phyloP scores from a whole-genome alignment of 768 basidiomycete genomes.

The Daedaleopsis nitida region DNA sequence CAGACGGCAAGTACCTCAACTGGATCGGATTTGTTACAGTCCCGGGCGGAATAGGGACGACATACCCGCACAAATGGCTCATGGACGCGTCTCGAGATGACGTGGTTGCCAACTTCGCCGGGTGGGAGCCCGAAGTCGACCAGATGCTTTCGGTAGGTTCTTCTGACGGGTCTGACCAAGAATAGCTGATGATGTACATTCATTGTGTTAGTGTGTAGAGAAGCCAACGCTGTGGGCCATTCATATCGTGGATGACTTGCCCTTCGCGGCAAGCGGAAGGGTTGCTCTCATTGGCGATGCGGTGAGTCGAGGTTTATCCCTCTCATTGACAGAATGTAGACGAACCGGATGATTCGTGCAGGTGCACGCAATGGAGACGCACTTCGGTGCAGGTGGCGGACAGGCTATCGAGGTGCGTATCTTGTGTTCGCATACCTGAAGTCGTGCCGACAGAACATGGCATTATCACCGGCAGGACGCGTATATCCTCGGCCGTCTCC shows the following conservation, averaged over 20 bases:
- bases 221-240: slow-evolving; percentile 29
- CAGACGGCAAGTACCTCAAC: slow-evolving; percentile 28
- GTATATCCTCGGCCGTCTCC: slow-evolving; percentile 27
- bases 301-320: slow-evolving; percentile 2
- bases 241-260: slow-evolving; percentile 28
- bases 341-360: slow-evolving; percentile 1
- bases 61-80: slow-evolving; percentile 28
- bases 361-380: slow-evolving; percentile 32
- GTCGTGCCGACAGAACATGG: neutral
- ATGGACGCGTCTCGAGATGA: slow-evolving; percentile 24
- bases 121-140: slow-evolving; percentile 30
- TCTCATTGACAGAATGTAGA: neutral
- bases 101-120: slow-evolving; percentile 19
- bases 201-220: slow-evolving; percentile 22
- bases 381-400: slow-evolving; percentile 33
- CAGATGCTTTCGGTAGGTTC: slow-evolving; percentile 24
- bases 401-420: slow-evolving; percentile 30
- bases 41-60: slow-evolving; percentile 24
- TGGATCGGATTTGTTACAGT: slow-evolving; percentile 26
- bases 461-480: slow-evolving; percentile 22
- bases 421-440: neutral
- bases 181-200: neutral
- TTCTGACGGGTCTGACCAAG: neutral
- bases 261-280: slow-evolving; percentile 25
- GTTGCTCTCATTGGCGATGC: slow-evolving; percentile 37